Percentiles rank a stretch among this genome's conserved stretches.
Conservation (phyloP, 805 yeast genomes). For the Danielia oregonensis region DNA sequence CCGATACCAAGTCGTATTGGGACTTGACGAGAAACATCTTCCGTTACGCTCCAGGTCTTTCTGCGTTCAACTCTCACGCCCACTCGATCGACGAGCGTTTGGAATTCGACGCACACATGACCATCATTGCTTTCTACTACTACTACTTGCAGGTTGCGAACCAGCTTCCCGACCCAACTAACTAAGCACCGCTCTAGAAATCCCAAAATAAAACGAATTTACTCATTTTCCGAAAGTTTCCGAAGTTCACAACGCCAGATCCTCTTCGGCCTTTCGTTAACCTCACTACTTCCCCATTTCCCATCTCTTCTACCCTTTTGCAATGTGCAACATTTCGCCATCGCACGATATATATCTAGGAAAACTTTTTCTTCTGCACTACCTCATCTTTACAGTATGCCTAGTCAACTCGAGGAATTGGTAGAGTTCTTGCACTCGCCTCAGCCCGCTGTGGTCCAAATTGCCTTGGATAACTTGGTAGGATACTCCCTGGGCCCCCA, state of each 20-base stretch:
- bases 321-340: too few species aligned
- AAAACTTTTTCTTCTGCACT: too few species aligned
- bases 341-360: too few species aligned
- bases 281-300: too few species aligned
- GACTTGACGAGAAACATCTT: constrained; percentile 49
- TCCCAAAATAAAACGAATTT: too few species aligned
- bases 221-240: too few species aligned
- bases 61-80: constrained; percentile 13
- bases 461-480: constrained; percentile 80
- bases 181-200: too few species aligned
- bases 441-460: constrained; percentile 72
- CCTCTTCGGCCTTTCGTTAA: too few species aligned
- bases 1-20: constrained; percentile 61
- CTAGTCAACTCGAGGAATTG: constrained; percentile 47
- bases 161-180: constrained; percentile 1
- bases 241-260: too few species aligned
- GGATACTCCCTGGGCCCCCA: constrained; percentile 75
- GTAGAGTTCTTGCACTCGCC: constrained; percentile 81
- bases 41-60: constrained; percentile 42
- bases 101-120: constrained; percentile 28
- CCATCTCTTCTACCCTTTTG: too few species aligned
- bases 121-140: constrained; percentile 34
- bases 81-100: constrained; percentile 36
- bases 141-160: constrained; percentile 47
- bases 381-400: constrained; percentile 28